These are phyloP conservation scores for Aciculoconidium aculeatum DNA, from an alignment of 805 yeast genomes.

Conservation along the genomic window DNA sequence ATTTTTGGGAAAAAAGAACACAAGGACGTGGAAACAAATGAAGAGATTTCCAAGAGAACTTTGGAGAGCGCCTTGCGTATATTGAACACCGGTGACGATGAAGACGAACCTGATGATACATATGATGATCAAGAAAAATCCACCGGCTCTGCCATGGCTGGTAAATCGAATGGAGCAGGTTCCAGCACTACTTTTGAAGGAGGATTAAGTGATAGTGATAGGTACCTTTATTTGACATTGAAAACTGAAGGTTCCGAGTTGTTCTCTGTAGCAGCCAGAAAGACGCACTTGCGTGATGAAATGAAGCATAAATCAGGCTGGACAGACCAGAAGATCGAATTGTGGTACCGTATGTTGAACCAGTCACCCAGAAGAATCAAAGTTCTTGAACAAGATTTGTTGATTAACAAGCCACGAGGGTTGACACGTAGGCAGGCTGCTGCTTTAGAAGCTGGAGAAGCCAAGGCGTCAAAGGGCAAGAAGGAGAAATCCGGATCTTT, in stretches of 20 bases:
- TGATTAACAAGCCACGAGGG: slow-evolving; percentile 20
- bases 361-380: slow-evolving; percentile 59
- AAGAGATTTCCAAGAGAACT: slow-evolving; percentile 51
- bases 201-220: slow-evolving; percentile 36
- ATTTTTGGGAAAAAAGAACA: slow-evolving; percentile 29
- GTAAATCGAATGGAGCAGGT: slow-evolving; percentile 8
- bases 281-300: slow-evolving; percentile 43
- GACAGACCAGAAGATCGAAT: slow-evolving; percentile 91
- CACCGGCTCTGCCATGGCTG: slow-evolving; percentile 24
- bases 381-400: slow-evolving; percentile 55
- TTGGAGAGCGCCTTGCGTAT: slow-evolving; percentile 55
- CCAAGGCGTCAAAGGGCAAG: too few relatives aligned
- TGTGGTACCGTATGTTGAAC: slow-evolving; percentile 79
- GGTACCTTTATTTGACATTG: slow-evolving; percentile 49
- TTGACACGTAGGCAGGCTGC: slow-evolving; percentile 2
- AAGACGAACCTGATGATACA: slow-evolving; percentile 77
- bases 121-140: slow-evolving; percentile 46
- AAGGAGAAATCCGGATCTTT: too few relatives aligned
- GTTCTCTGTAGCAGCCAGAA: slow-evolving; percentile 44
- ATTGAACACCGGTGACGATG: slow-evolving; percentile 72
- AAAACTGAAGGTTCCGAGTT: slow-evolving; percentile 39
- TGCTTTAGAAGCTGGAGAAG: too few relatives aligned
- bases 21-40: slow-evolving; percentile 13
- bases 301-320: slow-evolving; percentile 53
- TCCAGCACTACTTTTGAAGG: slow-evolving; percentile 12